Conservation (phyloP, 805 yeast species). For the Starmerella bombi region DNA sequence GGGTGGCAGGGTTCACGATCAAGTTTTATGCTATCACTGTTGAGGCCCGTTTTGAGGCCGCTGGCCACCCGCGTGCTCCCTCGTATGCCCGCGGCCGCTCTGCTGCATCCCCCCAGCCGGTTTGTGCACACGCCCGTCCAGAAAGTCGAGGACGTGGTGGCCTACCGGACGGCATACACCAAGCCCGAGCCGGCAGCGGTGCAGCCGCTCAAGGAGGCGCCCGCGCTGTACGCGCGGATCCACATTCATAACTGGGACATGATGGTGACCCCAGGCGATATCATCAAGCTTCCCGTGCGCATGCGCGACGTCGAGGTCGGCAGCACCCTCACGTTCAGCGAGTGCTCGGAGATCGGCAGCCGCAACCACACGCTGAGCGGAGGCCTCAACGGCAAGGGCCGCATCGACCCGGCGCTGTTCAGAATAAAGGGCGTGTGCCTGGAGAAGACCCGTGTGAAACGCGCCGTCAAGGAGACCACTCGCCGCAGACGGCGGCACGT, state of each 20-base stretch:
- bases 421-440: conserved; percentile 61
- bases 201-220: conserved; percentile 50
- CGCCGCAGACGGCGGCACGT: conserved; percentile 70
- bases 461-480: conserved; percentile 50
- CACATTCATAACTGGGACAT: conserved; percentile 74
- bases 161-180: conserved; percentile 19
- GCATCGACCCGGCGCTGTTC: conserved; percentile 40
- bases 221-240: conserved; percentile 68
- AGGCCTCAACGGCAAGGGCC: conserved; percentile 20
- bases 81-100: no score
- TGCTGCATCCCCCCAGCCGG: no score
- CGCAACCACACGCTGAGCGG: conserved; percentile 62
- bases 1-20: no score
- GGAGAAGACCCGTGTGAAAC: conserved; percentile 73
- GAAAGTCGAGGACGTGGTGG: conserved; percentile 18
- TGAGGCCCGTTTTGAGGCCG: no score
- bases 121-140: conserved; percentile 1
- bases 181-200: conserved; percentile 31
- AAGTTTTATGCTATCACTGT: no score
- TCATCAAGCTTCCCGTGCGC: conserved; percentile 62
- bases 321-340: conserved; percentile 57
- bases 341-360: conserved; percentile 73
- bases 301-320: conserved; percentile 71
- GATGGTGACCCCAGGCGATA: conserved; percentile 84
- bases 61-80: no score